Percentiles rank a stretch among this genome's conserved stretches.
Evolutionary conservation across 2,329 filamentous ascomycete species (phyloP).

Genomic region (Chrysoporthe cubensis): DNA sequence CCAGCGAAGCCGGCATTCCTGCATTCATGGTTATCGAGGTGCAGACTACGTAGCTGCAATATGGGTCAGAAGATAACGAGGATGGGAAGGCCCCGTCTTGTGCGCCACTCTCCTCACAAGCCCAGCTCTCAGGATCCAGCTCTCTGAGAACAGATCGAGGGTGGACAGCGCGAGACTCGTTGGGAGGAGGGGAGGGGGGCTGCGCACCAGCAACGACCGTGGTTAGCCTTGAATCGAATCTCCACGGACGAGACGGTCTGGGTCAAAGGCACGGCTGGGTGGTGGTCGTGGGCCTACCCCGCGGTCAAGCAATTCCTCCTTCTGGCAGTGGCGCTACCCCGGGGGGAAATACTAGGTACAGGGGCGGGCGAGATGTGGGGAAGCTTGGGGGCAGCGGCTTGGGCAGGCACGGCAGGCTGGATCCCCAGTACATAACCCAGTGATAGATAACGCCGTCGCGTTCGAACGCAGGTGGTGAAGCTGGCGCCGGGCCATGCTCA

Average conservation of each 20-base stretch:
- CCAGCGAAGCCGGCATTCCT: not conserved
- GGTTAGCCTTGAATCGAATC: not conserved
- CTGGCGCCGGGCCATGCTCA: not conserved
- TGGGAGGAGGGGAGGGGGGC: not conserved
- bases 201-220: not conserved
- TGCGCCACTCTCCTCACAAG: too few relatives aligned
- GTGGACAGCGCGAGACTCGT: not conserved
- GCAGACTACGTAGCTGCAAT: not conserved
- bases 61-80: not conserved
- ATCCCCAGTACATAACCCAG: not conserved
- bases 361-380: slow-evolving; percentile 22
- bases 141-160: not conserved
- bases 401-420: slow-evolving; percentile 14
- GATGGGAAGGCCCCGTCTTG: too few relatives aligned
- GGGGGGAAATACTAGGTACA: slow-evolving; percentile 9
- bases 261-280: not conserved
- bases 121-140: too few relatives aligned
- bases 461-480: too few relatives aligned
- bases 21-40: not conserved
- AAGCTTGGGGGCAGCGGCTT: slow-evolving; percentile 21
- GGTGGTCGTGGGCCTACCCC: slow-evolving; percentile 1
- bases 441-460: slow-evolving; percentile 5
- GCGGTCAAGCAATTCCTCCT: not conserved
- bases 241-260: not conserved
- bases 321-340: slow-evolving; percentile 20